Percentiles rank a stretch among this genome's conserved stretches.
Evolutionary conservation across 306 rosid species (phyloP).

Genomic region (Cucurbita moschata): DNA sequence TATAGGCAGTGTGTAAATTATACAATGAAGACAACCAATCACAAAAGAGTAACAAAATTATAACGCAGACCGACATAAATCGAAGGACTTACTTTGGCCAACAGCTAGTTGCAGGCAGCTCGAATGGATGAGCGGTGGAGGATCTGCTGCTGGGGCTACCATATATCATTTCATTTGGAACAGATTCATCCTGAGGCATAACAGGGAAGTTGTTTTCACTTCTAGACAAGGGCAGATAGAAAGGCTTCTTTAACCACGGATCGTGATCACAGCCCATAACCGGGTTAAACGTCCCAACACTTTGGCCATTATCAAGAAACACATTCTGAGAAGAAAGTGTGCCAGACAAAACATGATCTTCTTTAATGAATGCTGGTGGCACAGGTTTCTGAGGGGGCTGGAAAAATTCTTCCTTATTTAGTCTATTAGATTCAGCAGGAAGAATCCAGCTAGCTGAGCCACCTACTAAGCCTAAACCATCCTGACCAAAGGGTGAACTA

Average conservation of each 20-base stretch:
- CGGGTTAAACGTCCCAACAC: constrained; percentile 51
- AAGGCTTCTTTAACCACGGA: constrained; percentile 62
- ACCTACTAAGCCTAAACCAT: constrained; percentile 76
- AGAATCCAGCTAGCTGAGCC: constrained; percentile 75
- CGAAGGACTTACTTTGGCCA: constrained; percentile 74
- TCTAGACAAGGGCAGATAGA: constrained; percentile 63
- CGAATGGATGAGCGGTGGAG: constrained; percentile 40
- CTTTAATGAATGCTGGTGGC: constrained; percentile 68
- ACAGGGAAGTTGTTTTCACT: constrained; percentile 24
- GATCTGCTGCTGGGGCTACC: constrained; percentile 51
- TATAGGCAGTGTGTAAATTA: not conserved
- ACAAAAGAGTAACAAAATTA: not conserved
- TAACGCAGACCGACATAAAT: not conserved
- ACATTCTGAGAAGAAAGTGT: constrained; percentile 48
- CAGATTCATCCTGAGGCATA: constrained; percentile 44
- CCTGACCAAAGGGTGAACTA: constrained; percentile 79
- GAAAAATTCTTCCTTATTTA: constrained; percentile 53
- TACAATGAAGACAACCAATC: not conserved
- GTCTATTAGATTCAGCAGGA: constrained; percentile 41
- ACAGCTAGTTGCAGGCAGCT: constrained; percentile 40
- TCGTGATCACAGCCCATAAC: constrained; percentile 46
- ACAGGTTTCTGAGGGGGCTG: constrained; percentile 64
- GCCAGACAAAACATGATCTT: constrained; percentile 46
- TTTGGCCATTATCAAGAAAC: constrained; percentile 62
- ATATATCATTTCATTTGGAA: constrained; percentile 48